Percentiles rank a stretch among this genome's conserved stretches.
phyloP scores from a whole-genome alignment of 371 early-diverging fungal genomes.

The Mortierella sp. region DNA sequence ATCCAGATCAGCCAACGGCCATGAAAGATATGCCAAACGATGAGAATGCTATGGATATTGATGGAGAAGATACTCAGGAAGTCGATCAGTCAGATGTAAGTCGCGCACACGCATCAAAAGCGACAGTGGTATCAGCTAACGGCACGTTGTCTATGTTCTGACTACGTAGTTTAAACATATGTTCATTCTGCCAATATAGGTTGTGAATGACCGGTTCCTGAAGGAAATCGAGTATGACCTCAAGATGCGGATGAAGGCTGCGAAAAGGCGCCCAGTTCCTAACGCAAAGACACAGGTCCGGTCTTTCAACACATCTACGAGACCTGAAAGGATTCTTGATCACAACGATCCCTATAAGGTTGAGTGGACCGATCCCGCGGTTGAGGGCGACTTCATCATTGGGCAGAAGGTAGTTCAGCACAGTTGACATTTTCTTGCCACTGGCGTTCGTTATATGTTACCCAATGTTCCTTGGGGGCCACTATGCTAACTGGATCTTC shows the following conservation, averaged over 20 bases:
- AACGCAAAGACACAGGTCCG: constrained; percentile 80
- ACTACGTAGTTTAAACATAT: too few relatives aligned
- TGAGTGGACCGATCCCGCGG: constrained; percentile 78
- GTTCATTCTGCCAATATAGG: constrained; percentile 8
- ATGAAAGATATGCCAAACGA: neutral
- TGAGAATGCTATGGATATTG: constrained; percentile 34
- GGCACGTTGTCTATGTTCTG: too few relatives aligned
- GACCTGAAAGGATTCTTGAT: constrained; percentile 80
- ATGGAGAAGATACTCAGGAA: constrained; percentile 26
- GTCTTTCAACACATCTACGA: constrained; percentile 75
- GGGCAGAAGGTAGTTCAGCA: constrained; percentile 68
- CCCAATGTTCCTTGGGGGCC: neutral
- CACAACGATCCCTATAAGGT: constrained; percentile 92
- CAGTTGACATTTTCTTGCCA: neutral
- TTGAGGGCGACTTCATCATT: constrained; percentile 61
- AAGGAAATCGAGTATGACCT: constrained; percentile 69
- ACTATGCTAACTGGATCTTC: neutral
- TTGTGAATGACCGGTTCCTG: constrained; percentile 45
- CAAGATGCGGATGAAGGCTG: constrained; percentile 79
- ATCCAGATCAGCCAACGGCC: neutral
- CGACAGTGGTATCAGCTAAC: too few relatives aligned
- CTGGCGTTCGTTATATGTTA: neutral
- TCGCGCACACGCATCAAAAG: too few relatives aligned
- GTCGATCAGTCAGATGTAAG: constrained; percentile 33
- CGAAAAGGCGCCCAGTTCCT: constrained; percentile 80